phyloP scores from a whole-genome alignment of 2,329 filamentous ascomycete genomes.

The Graphilbum sp. region DNA sequence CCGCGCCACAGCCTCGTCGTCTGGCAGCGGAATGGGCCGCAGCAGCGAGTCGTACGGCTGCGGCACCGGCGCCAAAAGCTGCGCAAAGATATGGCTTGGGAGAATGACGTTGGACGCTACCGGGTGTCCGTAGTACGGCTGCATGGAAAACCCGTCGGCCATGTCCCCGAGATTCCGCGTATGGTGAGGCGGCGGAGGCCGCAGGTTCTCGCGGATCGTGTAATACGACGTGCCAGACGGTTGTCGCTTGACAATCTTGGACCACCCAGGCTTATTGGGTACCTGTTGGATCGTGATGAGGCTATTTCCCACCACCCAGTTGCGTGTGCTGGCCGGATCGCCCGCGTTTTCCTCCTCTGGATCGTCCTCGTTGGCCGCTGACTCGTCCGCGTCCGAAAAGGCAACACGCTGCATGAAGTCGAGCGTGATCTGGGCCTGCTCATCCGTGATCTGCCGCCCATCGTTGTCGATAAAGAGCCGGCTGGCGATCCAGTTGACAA shows the following conservation, averaged over 20 bases:
- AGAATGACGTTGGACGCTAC: conserved; percentile 43
- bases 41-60: conserved; percentile 37
- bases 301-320: conserved; percentile 59
- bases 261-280: conserved; percentile 45
- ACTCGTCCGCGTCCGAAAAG: conserved; percentile 73
- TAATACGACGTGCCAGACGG: conserved; percentile 50
- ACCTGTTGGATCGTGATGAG: conserved; percentile 58
- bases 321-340: conserved; percentile 40
- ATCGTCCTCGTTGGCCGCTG: conserved; percentile 35
- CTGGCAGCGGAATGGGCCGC: conserved; percentile 61
- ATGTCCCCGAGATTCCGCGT: neutral
- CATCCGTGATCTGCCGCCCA: conserved; percentile 63
- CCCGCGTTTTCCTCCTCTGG: conserved; percentile 37
- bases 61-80: conserved; percentile 47
- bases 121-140: conserved; percentile 20
- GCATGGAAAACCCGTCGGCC: conserved; percentile 5
- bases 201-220: conserved; percentile 42
- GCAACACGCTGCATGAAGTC: conserved; percentile 88
- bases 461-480: conserved; percentile 67
- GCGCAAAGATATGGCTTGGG: conserved; percentile 59
- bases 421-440: conserved; percentile 83
- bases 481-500: conserved; percentile 81
- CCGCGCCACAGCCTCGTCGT: conserved; percentile 51
- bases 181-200: conserved; percentile 40
- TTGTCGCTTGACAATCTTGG: conserved; percentile 54